These are phyloP conservation scores for Schizosaccharomyces pombe DNA, from an alignment of 805 yeast species.

Conservation along the genomic window DNA sequence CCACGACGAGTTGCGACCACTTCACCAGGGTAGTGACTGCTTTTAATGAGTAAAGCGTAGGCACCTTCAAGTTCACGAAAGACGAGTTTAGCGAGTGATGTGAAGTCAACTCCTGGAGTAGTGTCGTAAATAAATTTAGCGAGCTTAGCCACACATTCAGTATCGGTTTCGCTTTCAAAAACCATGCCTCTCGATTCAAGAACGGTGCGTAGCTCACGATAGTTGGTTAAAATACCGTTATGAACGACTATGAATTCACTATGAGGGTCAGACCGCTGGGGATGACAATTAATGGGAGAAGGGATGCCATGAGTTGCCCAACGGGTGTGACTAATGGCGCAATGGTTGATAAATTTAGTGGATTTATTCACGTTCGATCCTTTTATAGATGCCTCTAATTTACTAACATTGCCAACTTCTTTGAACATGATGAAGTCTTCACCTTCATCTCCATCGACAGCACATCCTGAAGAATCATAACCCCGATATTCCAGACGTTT, in stretches of 20 bases:
- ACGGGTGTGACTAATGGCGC: conserved; percentile 95
- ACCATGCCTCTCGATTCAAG: conserved; percentile 52
- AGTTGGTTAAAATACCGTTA: conserved; percentile 94
- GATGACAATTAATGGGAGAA: conserved; percentile 68
- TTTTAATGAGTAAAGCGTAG: conserved; percentile 82
- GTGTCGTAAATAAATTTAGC: conserved; percentile 76
- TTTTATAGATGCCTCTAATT: conserved; percentile 39
- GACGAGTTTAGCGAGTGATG: conserved; percentile 78
- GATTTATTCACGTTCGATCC: conserved; percentile 28
- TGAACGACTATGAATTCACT: conserved; percentile 84
- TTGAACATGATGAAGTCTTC: conserved; percentile 52
- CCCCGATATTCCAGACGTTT: conserved; percentile 90
- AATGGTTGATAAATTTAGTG: conserved; percentile 56
- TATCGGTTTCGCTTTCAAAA: conserved; percentile 86
- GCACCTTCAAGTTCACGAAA: conserved; percentile 89
- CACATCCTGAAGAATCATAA: conserved; percentile 90
- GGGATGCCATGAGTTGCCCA: conserved; percentile 99
- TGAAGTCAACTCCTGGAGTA: conserved; percentile 52
- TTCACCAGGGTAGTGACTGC: conserved; percentile 83
- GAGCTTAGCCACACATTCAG: conserved; percentile 91
- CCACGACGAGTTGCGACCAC: conserved; percentile 94
- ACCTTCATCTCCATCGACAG: conserved; percentile 69
- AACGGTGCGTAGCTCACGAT: conserved; percentile 69
- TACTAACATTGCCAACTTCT: conserved; percentile 78
- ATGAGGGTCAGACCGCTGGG: conserved; percentile 66